A percentile compares a stretch with the other conserved stretches of the same genome.
Conservation (phyloP, 2,329 filamentous ascomycete species). For the Colletotrichum sp. region DNA sequence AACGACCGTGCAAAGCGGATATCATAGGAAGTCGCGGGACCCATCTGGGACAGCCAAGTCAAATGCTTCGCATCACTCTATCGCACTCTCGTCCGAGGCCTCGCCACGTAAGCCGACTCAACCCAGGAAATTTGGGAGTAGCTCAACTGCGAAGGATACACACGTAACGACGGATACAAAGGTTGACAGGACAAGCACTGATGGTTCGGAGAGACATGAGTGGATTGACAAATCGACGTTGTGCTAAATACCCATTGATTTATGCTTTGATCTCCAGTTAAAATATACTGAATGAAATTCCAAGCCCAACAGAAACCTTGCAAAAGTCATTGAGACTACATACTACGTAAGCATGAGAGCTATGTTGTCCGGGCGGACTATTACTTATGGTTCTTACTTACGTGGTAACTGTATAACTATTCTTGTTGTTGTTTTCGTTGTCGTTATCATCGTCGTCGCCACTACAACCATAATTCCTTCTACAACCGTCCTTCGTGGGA, state of each 20-base stretch:
- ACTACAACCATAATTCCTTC: fast-evolving
- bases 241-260: not conserved
- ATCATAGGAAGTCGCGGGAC: not conserved
- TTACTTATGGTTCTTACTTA: too few relatives aligned
- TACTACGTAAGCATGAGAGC: too few relatives aligned
- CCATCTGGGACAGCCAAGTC: not conserved
- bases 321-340: too few relatives aligned
- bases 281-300: too few relatives aligned
- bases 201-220: constrained; percentile 39
- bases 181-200: not conserved
- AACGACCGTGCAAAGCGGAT: not conserved
- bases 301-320: too few relatives aligned
- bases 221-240: constrained; percentile 30
- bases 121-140: not conserved
- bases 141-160: not conserved
- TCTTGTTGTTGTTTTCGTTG: too few relatives aligned
- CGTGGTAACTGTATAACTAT: too few relatives aligned
- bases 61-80: not conserved
- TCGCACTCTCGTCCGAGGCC: not conserved
- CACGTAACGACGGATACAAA: not conserved
- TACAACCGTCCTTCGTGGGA: too few relatives aligned
- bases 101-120: not conserved
- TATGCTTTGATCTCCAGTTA: not conserved
- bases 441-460: too few relatives aligned
- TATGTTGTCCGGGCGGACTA: fast-evolving